Conservation (phyloP, 305 asterid species). For the Solanum hybrid region DNA sequence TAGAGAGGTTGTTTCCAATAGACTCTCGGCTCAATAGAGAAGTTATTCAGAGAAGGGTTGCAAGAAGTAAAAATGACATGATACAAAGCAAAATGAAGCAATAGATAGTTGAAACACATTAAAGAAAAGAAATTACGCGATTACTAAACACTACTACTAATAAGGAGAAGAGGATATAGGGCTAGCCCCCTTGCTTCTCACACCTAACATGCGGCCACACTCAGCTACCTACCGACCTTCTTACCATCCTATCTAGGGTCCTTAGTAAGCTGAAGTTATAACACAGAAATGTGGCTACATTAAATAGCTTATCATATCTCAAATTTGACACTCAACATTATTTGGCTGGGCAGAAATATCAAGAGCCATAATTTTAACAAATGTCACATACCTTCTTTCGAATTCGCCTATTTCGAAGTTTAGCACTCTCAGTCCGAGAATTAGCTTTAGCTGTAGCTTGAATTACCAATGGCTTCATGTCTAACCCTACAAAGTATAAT, state of each 20-base stretch:
- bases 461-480: constrained; percentile 41
- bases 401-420: constrained; percentile 50
- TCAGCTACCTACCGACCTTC: neutral
- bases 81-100: neutral
- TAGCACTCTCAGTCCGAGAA: constrained; percentile 48
- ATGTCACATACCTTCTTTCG: constrained; percentile 44
- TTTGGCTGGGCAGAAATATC: neutral
- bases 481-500: constrained; percentile 14
- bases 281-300: neutral
- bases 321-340: neutral
- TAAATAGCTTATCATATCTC: neutral
- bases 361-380: neutral
- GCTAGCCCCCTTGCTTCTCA: neutral
- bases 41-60: neutral
- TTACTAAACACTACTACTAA: neutral
- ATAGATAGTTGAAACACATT: neutral
- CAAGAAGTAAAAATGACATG: neutral
- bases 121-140: neutral
- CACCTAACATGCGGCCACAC: neutral
- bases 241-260: neutral
- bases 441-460: constrained; percentile 40
- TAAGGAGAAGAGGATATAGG: neutral
- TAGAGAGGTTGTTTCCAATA: neutral
- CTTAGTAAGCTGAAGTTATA: neutral
- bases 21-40: neutral